These are phyloP conservation scores for Rhizopus sp. DNA, from an alignment of 371 early-diverging fungal genomes.

Conservation along the genomic window DNA sequence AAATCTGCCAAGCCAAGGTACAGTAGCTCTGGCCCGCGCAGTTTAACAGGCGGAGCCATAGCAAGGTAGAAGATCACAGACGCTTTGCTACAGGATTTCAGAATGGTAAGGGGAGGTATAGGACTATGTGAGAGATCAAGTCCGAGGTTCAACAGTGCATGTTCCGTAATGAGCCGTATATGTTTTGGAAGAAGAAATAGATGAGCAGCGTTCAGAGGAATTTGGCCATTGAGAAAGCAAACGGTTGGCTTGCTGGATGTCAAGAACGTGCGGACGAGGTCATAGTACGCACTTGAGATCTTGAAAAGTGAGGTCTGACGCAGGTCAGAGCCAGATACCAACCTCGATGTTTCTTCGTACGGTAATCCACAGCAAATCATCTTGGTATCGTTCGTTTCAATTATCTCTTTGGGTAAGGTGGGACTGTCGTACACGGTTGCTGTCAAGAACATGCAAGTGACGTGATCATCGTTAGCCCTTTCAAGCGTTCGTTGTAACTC, in stretches of 20 bases:
- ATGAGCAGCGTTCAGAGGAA: slow-evolving; percentile 45
- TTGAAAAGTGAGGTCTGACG: slow-evolving; percentile 19
- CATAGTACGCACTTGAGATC: slow-evolving; percentile 22
- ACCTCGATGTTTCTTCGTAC: slow-evolving; percentile 27
- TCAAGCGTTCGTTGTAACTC: slow-evolving; percentile 16
- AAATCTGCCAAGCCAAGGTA: slow-evolving; percentile 53
- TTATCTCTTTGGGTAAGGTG: slow-evolving; percentile 11
- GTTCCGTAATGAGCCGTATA: slow-evolving; percentile 53
- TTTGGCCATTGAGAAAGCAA: slow-evolving; percentile 43
- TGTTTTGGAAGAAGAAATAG: slow-evolving; percentile 34
- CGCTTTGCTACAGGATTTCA: slow-evolving; percentile 15
- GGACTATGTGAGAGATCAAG: slow-evolving; percentile 35
- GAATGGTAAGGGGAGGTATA: slow-evolving; percentile 29
- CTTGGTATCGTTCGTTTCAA: slow-evolving; percentile 29
- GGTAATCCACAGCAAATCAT: slow-evolving; percentile 34
- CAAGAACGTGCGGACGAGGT: neutral
- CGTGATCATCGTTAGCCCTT: slow-evolving; percentile 14
- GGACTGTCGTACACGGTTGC: slow-evolving; percentile 25
- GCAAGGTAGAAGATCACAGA: slow-evolving; percentile 49
- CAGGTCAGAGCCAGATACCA: slow-evolving; percentile 12
- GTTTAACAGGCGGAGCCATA: slow-evolving; percentile 38
- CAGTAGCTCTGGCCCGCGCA: slow-evolving; percentile 57
- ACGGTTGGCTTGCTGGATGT: slow-evolving; percentile 36
- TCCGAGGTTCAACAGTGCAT: slow-evolving; percentile 37
- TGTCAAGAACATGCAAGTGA: slow-evolving; percentile 31